phyloP scores from a whole-genome alignment of 176 grass and related monocot genomes.

The Oropetium thomaeum region DNA sequence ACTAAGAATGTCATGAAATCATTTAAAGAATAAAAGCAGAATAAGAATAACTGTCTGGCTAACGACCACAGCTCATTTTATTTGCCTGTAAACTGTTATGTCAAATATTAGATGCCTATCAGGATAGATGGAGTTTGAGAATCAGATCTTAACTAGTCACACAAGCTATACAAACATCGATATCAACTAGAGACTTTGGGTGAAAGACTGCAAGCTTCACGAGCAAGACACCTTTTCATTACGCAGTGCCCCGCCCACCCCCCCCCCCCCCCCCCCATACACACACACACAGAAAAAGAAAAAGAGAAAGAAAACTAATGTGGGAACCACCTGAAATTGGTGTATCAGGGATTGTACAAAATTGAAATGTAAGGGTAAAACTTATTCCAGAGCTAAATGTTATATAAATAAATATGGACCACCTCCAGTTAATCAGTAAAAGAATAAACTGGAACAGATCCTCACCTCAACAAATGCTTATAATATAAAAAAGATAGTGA shows the following conservation, averaged over 20 bases:
- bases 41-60: not conserved
- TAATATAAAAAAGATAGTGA: not conserved
- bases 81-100: not conserved
- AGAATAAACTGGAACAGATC: not conserved
- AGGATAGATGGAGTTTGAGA: not conserved
- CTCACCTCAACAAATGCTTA: slow-evolving; percentile 10
- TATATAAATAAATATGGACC: not conserved
- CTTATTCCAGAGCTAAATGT: not conserved
- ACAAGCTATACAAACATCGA: not conserved
- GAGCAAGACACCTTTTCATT: not conserved
- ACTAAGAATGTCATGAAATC: not conserved
- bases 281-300: too few relatives aligned
- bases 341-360: not conserved
- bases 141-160: slow-evolving; percentile 12
- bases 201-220: not conserved
- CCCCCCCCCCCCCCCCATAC: too few relatives aligned
- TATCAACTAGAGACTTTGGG: not conserved
- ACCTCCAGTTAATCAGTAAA: slow-evolving; percentile 21
- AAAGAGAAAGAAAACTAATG: not conserved
- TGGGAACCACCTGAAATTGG: not conserved
- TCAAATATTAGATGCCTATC: not conserved
- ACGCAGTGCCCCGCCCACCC: not conserved
- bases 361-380: not conserved
- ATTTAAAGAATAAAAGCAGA: slow-evolving; percentile 21
- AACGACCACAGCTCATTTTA: not conserved